Evolutionary conservation across 2,329 filamentous ascomycete genomes (phyloP).

Genomic region (Phaeosphaeriaceae sp.): DNA sequence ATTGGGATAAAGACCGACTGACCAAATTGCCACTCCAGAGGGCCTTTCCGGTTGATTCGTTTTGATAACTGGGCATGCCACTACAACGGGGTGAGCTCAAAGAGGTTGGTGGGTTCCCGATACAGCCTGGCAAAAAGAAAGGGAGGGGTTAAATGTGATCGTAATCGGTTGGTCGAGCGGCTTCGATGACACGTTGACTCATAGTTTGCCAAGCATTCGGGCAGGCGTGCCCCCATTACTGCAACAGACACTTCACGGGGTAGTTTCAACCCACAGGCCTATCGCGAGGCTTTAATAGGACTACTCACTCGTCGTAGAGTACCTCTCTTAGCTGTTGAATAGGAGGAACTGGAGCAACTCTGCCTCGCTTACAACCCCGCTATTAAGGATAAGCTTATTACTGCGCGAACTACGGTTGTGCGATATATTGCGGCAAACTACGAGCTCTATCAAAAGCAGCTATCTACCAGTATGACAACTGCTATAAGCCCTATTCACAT

Average conservation of each 20-base stretch:
- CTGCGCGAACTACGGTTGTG: background rate
- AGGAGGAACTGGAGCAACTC: background rate
- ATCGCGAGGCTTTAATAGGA: slow-evolving; percentile 4
- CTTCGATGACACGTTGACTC: too few relatives aligned
- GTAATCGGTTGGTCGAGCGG: too few relatives aligned
- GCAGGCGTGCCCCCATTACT: background rate
- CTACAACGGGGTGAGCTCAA: too few relatives aligned
- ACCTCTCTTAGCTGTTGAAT: slow-evolving; percentile 5
- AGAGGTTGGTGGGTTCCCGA: too few relatives aligned
- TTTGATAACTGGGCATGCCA: too few relatives aligned
- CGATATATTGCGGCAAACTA: slow-evolving; percentile 3
- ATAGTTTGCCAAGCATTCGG: too few relatives aligned
- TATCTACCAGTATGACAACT: background rate
- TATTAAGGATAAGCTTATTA: slow-evolving; percentile 2
- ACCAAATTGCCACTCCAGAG: too few relatives aligned
- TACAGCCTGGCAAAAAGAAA: too few relatives aligned
- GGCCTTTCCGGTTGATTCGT: too few relatives aligned
- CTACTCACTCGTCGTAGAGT: slow-evolving; percentile 4
- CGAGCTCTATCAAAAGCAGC: background rate
- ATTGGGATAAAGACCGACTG: too few relatives aligned
- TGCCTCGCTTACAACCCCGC: slow-evolving; percentile 1
- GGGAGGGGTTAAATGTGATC: too few relatives aligned
- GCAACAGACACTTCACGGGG: background rate
- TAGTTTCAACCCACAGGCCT: slow-evolving; percentile 3
- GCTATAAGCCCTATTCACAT: slow-evolving; percentile 4